Evolutionary conservation across 768 basidiomycete species (phyloP).

Genomic region (Phylloporus sp.): DNA sequence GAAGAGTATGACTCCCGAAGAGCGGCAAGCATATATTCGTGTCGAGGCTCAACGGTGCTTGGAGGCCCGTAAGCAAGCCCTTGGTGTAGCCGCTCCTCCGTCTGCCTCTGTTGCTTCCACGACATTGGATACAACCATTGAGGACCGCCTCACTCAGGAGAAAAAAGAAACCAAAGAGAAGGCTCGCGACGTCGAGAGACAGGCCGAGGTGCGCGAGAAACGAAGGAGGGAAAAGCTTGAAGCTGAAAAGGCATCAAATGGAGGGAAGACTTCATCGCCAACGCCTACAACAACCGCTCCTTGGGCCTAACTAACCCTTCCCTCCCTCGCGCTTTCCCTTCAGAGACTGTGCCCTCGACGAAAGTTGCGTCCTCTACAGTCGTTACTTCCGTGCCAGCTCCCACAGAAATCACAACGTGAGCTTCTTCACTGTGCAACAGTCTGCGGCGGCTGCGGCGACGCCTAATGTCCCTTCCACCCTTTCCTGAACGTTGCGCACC

Average conservation of each 20-base stretch:
- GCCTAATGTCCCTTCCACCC: conserved; percentile 75
- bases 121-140: conserved; percentile 72
- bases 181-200: conserved; percentile 68
- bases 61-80: conserved; percentile 77
- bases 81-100: conserved; percentile 61
- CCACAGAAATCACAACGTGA: conserved; percentile 85
- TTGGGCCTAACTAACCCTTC: too few species aligned
- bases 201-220: conserved; percentile 76
- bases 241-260: conserved; percentile 63
- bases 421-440: conserved; percentile 90
- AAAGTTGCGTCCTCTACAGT: conserved; percentile 87
- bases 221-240: conserved; percentile 71
- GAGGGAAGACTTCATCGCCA: conserved; percentile 37
- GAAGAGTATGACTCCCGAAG: conserved; percentile 81
- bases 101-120: conserved; percentile 37
- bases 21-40: conserved; percentile 72
- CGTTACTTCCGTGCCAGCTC: conserved; percentile 87
- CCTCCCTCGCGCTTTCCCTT: too few species aligned
- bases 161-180: conserved; percentile 91
- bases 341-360: conserved; percentile 89
- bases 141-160: conserved; percentile 80
- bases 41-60: conserved; percentile 80
- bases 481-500: conserved; percentile 31
- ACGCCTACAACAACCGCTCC: conserved; percentile 45
- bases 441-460: conserved; percentile 97